Evolutionary conservation across 441 rosid species (phyloP), one percentile per base, ranked within the genome.

Genomic region (Mallotus japonicus): DNA sequence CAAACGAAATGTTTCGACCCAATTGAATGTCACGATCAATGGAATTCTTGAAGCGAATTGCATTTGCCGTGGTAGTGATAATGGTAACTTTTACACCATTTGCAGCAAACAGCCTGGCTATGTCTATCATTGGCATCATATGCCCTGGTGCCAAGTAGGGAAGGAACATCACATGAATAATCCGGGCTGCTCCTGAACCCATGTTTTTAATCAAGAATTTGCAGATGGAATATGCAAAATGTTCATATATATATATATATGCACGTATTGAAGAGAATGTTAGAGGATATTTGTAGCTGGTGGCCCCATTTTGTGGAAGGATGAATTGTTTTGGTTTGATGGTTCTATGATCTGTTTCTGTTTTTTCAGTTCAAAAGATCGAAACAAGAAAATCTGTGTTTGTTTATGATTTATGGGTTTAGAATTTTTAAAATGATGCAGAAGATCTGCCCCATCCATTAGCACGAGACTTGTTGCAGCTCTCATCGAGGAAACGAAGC

Each of bases 111-210:
- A 73, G 65, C 69, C 86, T 69, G 5, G 81, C 86, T 46, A 74
- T 76, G 55, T 81, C 86, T 1, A 83, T 78, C 86, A 83, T 75
- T 15, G 86, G 86, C 77, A 83, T 73, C 83, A 85, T 83, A 75
- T 85, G 86, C 75, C 88, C 86, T 64, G 85, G 85, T 47, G 85
- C 86, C 79, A 82, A 55, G 77, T 70, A 80, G 16, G 89, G 87
- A 63, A 82, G 78, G 68, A 83, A 82, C 79, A 82, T 83, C 2
- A 76, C 73, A 63, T 81, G 85, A 32, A 78, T 28, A 3, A 28
- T 50, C 8, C 66, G 70, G 19, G 47, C 72, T 71, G 59, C 65
- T 69, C 32, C 49, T 20, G 75, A 63, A 37, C 16, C 73, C 83
- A 75, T 78, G 42, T 59, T 56, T n/a, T 44, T 2, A 65, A 57